A percentile compares a stretch with the other conserved stretches of the same genome.
These are phyloP conservation scores for Hanseniaspora sp. DNA, from an alignment of 1,139 yeast genomes.

Conservation along the genomic window DNA sequence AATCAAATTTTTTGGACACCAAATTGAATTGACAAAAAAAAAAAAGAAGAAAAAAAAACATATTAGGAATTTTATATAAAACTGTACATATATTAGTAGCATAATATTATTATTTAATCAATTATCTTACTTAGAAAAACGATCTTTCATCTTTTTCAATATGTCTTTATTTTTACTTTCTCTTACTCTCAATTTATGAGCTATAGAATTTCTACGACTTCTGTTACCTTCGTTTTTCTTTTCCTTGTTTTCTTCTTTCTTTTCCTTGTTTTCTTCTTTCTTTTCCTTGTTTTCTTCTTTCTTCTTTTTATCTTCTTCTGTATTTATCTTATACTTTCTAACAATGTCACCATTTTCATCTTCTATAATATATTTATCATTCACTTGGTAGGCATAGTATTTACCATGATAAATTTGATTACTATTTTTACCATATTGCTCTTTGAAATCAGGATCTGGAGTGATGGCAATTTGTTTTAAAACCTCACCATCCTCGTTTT, in stretches of 20 bases:
- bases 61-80: too few species aligned
- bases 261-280: constrained; percentile 33
- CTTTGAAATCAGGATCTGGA: constrained; percentile 6
- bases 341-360: constrained; percentile 86
- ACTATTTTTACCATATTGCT: neutral
- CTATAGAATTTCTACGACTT: constrained; percentile 14
- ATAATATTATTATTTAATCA: neutral
- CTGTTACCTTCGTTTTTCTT: too few species aligned
- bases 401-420: constrained; percentile 19
- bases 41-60: too few species aligned
- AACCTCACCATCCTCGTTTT: constrained; percentile 74
- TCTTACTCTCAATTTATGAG: neutral
- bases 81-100: too few species aligned
- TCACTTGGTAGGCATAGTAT: constrained; percentile 51
- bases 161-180: constrained; percentile 8
- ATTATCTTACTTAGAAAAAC: neutral
- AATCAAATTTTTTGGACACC: neutral
- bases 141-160: neutral
- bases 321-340: constrained; percentile 65
- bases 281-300: constrained; percentile 29
- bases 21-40: too few species aligned
- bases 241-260: neutral
- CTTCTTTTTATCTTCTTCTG: constrained; percentile 31
- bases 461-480: constrained; percentile 35
- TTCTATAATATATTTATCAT: constrained; percentile 69